Evolutionary conservation across 2,329 filamentous ascomycete species (phyloP).

Genomic region (Nothomitra cinnamomea): DNA sequence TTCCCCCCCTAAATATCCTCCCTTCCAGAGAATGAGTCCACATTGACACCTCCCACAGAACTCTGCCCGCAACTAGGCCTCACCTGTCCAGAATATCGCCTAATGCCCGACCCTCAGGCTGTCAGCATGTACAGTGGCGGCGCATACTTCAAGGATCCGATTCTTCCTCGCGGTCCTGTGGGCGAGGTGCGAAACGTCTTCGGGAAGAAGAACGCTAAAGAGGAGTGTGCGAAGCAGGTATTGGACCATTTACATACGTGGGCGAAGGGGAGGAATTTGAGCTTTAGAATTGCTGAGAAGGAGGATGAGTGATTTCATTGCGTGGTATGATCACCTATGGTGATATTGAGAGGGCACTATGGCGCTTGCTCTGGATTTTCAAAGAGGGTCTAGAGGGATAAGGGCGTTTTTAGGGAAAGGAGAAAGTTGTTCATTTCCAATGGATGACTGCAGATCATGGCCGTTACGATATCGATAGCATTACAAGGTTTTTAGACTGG

Average conservation of each 20-base stretch:
- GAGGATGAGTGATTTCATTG: neutral
- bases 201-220: constrained; percentile 32
- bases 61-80: constrained; percentile 14
- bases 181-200: constrained; percentile 26
- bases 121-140: neutral
- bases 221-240: constrained; percentile 28
- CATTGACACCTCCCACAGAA: too few relatives aligned
- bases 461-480: too few relatives aligned
- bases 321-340: too few relatives aligned
- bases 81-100: constrained; percentile 12
- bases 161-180: constrained; percentile 12
- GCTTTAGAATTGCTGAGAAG: constrained; percentile 5
- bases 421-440: too few relatives aligned
- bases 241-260: constrained; percentile 21
- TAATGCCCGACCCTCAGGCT: constrained; percentile 3
- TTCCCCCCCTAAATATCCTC: neutral
- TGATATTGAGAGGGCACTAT: too few relatives aligned
- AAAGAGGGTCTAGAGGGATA: too few relatives aligned
- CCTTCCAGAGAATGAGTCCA: too few relatives aligned
- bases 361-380: too few relatives aligned
- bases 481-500: too few relatives aligned
- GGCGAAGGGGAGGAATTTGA: constrained; percentile 11
- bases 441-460: too few relatives aligned
- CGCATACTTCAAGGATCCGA: constrained; percentile 2
- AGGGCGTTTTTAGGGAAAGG: too few relatives aligned